Base-by-base conservation (phyloP, 164 flowering plant species). In the Magnolia kwangsiensis region DNA sequence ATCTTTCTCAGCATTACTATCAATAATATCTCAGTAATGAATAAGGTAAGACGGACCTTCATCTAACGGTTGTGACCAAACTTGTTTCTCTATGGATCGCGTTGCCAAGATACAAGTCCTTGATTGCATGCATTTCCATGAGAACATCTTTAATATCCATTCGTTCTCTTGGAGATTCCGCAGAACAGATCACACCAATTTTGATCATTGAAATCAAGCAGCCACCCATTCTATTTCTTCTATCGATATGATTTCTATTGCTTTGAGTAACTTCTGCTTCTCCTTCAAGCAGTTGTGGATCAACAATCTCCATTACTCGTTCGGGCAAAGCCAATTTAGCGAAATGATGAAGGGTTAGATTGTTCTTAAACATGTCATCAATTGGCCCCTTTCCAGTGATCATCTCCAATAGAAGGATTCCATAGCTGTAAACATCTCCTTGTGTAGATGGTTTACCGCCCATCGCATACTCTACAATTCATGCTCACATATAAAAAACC, bases 301-400 rank as follows among this genome's bases (percentile, higher is more conserved):
- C 90, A 0, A 67, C 71, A 4, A 88, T 78, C 9, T 81, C 85
- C 72, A 69, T 70, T 0, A 81, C 82, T 5, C 65, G 77, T 0
- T 81, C 81, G 0, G 85, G 84, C 74, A 83, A 67, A 49, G 84
- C 82, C 63, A 10, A 63, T 8, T 19, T 31, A 1, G n/a, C 78
- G 51, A 51, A 82, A 4, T 20, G 9, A 63, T 76, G 82, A 67
- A 83, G 76, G 75, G 24, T 82, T 11, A 77, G n/a, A 19, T 76
- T 81, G 8, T 79, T 81, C 31, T 67, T 24, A 27, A 88, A 87
- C 45, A 82, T 58, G 18, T 8, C 0, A 55, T 55, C 61, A 10
- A 18, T 55, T 55, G 61, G 61, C 18, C 18, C 61, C 61, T 64
- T 79, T 20, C 78, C 72, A 6, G 69, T 75, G 20, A 79, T 50